phyloP scores from a whole-genome alignment of 345 rosid genomes.

The Citrus reticulata region DNA sequence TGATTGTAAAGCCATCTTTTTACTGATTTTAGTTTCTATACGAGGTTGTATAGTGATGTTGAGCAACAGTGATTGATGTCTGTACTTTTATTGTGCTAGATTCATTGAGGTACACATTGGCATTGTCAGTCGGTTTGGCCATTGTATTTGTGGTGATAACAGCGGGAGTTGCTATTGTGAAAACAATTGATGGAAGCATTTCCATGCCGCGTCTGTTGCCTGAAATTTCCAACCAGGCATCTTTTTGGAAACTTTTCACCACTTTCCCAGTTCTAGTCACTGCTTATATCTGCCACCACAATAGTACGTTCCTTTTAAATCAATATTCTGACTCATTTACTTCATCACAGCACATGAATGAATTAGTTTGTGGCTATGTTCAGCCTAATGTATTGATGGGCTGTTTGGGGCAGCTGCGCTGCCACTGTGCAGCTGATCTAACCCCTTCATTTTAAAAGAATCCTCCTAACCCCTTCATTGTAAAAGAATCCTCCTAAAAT shows the following conservation, averaged over 20 bases:
- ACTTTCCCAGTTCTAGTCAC: conserved; percentile 58
- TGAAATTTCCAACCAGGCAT: conserved; percentile 40
- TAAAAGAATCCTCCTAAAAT: too few relatives aligned
- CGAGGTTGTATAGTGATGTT: not conserved
- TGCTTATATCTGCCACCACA: conserved; percentile 70
- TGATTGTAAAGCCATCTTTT: not conserved
- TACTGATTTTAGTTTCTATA: not conserved
- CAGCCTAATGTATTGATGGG: not conserved
- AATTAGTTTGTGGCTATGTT: not conserved
- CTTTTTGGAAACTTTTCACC: conserved; percentile 70
- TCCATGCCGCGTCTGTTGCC: conserved; percentile 52
- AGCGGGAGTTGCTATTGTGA: conserved; percentile 44
- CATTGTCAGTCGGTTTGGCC: conserved; percentile 59
- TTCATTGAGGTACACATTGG: conserved; percentile 67
- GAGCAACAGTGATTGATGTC: not conserved
- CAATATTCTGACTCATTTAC: not conserved
- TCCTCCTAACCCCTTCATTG: too few relatives aligned
- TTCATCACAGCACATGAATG: not conserved
- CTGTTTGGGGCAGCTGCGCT: too few relatives aligned
- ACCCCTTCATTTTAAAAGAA: too few relatives aligned
- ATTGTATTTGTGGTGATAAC: conserved; percentile 61
- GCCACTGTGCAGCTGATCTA: too few relatives aligned
- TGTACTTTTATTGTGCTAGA: conserved; percentile 26
- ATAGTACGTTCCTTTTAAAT: conserved; percentile 32
- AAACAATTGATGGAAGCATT: conserved; percentile 41